Conservation (phyloP, 768 basidiomycete genomes). For the Auricularia sp. region DNA sequence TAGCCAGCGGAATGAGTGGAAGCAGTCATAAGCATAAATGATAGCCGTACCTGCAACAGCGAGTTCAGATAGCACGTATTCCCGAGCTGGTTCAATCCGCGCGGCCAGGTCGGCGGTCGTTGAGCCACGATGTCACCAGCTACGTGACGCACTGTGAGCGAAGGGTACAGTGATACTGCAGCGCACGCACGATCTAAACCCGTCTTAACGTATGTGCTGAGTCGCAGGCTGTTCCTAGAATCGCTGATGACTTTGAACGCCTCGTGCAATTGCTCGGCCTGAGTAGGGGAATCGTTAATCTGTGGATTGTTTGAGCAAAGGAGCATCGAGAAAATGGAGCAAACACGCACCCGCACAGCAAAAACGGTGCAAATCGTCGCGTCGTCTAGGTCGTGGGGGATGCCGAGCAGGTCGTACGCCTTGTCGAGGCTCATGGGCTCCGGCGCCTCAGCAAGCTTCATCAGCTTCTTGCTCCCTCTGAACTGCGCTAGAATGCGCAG, state of each 20-base stretch:
- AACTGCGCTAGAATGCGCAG: conserved; percentile 60
- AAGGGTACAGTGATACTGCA: background rate
- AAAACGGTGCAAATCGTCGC: conserved; percentile 62
- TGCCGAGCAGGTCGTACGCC: conserved; percentile 64
- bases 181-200: conserved; percentile 63
- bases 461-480: conserved; percentile 41
- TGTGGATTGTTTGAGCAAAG: conserved; percentile 19
- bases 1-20: conserved; percentile 20
- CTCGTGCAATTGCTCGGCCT: conserved; percentile 60
- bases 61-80: conserved; percentile 87
- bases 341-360: conserved; percentile 47
- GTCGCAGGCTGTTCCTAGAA: conserved; percentile 56
- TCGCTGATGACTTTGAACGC: conserved; percentile 70
- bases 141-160: conserved; percentile 18
- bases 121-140: conserved; percentile 54
- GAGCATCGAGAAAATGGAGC: background rate
- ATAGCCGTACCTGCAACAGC: conserved; percentile 46
- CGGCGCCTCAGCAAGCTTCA: conserved; percentile 42
- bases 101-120: conserved; percentile 58
- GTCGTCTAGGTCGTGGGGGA: conserved; percentile 57
- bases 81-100: conserved; percentile 80
- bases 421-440: conserved; percentile 60
- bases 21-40: background rate
- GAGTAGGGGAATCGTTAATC: conserved; percentile 63
- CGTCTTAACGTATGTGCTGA: conserved; percentile 54